Evolutionary conservation across 805 yeast genomes (phyloP), one percentile per base, ranked within the genome.

Genomic region (Teunomyces cretensis): DNA sequence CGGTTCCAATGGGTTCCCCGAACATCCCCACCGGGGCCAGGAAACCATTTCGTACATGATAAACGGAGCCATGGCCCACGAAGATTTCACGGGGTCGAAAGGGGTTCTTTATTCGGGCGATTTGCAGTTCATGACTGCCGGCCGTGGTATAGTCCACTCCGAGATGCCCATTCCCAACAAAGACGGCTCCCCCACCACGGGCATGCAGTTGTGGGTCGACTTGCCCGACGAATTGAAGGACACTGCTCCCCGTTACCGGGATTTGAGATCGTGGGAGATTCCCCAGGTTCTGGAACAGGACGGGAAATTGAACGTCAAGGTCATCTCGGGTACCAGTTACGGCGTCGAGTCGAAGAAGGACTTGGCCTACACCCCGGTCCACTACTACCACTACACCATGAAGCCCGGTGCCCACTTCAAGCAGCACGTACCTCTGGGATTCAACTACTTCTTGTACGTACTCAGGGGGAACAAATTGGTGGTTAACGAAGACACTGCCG

Each of bases 101-200:
- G 96, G 96, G 45, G 73, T 87, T 7, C 67, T 90, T 43, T 74
- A 78, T 49, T 80, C 88, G 6, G 96, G 96, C 46, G 97, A 89
- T 61, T 70, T 90, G 53, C 97, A 89, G 64, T 88, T 89, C 64
- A 89, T 89, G 96, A 89, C 96, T 22, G 96, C 96, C 4, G 96
- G 96, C 48, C 78, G 77, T 55, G 97, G 95, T 41, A 80, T 88
- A 30, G 86, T 86, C 44, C 96, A 88, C 62, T 78, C 89, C 2
- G 96, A 89, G 60, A 88, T 88, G 80, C 96, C 96, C 7, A 83
- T 83, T 30, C 70, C 74, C 31, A 65, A 68, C 49, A 71, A 70
- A 15, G 51, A 48, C 15, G 80, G 83, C 1, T 65, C 77, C 15
- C 67, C 69, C 15, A 65, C 67, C 26, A 74, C 71, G 44, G 96